Conservation (phyloP, 1,284 basidiomycete species). For the Ustilago hordei region DNA sequence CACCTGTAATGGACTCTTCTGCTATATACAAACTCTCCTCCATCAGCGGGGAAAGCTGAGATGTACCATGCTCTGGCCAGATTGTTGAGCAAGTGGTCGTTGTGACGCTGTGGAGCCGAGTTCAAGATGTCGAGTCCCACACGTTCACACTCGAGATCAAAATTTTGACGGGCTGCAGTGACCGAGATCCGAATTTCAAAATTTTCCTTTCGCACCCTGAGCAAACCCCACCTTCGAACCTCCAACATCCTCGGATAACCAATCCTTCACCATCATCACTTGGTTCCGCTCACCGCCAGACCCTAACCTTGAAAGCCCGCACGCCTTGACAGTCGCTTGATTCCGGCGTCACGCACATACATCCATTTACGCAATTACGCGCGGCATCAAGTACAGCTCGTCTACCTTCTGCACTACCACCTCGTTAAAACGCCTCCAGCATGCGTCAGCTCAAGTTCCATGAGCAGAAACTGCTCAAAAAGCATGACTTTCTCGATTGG, state of each 20-base stretch:
- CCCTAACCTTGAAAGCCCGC: no score
- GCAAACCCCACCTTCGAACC: not conserved
- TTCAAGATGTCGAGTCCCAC: not conserved
- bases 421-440: constrained; percentile 3
- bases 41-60: no score
- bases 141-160: not conserved
- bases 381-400: no score
- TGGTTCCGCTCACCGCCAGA: no score
- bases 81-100: no score
- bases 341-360: no score
- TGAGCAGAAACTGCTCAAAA: constrained; percentile 69
- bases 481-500: constrained; percentile 78
- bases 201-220: constrained; percentile 14
- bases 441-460: constrained; percentile 69
- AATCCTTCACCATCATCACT: not conserved
- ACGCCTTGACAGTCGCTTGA: no score
- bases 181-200: constrained; percentile 37
- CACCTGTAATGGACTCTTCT: not conserved
- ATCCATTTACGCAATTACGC: no score
- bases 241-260: not conserved
- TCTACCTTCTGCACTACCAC: not conserved
- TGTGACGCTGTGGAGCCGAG: not conserved
- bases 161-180: not conserved
- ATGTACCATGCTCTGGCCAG: no score
- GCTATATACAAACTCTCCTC: not conserved